Evolutionary conservation across 441 rosid genomes (phyloP).

Genomic region (Flueggea neowawraea): DNA sequence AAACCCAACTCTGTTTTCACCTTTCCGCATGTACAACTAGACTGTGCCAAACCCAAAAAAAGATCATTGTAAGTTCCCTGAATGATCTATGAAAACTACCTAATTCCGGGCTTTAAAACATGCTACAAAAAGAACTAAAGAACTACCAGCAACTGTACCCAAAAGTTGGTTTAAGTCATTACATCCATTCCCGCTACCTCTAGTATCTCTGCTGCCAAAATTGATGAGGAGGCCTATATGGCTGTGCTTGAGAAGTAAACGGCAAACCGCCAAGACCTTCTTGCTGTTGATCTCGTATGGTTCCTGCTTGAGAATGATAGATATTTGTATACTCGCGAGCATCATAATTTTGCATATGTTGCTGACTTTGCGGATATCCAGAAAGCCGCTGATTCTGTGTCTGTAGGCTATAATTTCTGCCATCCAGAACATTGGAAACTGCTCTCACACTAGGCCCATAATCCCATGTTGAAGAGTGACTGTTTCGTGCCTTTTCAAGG

Average conservation of each 20-base stretch:
- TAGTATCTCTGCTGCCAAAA: too few species aligned
- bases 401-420: constrained; percentile 15
- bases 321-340: constrained; percentile 13
- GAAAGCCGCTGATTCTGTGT: constrained; percentile 23
- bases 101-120: too few species aligned
- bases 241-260: too few species aligned
- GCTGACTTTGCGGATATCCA: constrained; percentile 27
- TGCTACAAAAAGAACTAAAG: too few species aligned
- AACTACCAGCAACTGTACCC: too few species aligned
- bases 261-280: constrained; percentile 7
- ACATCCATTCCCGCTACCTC: too few species aligned
- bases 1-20: constrained; percentile 9
- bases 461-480: constrained; percentile 19
- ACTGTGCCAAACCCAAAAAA: constrained; percentile 17
- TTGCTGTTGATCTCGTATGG: constrained; percentile 20
- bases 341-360: constrained; percentile 22
- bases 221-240: too few species aligned
- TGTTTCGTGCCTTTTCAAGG: constrained; percentile 22
- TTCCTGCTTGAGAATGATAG: constrained; percentile 19
- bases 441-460: constrained; percentile 21
- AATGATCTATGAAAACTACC: too few species aligned
- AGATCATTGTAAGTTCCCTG: too few species aligned
- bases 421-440: constrained; percentile 13
- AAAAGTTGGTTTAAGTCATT: too few species aligned
- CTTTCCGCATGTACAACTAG: constrained; percentile 17